Percentiles rank a stretch among this genome's conserved stretches.
Evolutionary conservation across 2,329 filamentous ascomycete genomes (phyloP).

Genomic region (Phyllosticta citrichinensis): DNA sequence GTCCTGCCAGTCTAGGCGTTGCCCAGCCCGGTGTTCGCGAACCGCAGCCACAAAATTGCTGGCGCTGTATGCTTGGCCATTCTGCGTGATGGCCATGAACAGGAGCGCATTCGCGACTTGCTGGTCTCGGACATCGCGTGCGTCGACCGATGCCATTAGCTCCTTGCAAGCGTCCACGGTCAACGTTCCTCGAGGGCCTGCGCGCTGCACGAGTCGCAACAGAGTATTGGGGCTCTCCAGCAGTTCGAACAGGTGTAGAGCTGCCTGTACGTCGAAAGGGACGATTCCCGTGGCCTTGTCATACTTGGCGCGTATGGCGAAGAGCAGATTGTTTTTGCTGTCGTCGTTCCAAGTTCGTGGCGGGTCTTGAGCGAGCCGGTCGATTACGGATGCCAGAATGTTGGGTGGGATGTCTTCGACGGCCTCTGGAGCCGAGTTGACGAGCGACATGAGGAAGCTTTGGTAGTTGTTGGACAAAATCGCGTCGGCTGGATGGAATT

Average conservation of each 20-base stretch:
- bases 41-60: constrained; percentile 56
- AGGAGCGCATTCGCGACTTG: constrained; percentile 75
- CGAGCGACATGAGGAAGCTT: constrained; percentile 67
- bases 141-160: constrained; percentile 44
- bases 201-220: constrained; percentile 57
- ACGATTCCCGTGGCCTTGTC: constrained; percentile 38
- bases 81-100: constrained; percentile 54
- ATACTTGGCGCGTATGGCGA: constrained; percentile 58
- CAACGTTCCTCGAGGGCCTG: constrained; percentile 63
- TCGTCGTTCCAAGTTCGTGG: constrained; percentile 76
- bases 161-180: constrained; percentile 62
- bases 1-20: constrained; percentile 54
- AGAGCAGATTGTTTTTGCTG: constrained; percentile 57
- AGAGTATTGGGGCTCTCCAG: constrained; percentile 51
- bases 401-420: constrained; percentile 56
- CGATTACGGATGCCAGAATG: constrained; percentile 71
- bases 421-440: constrained; percentile 46
- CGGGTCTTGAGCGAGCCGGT: constrained; percentile 78
- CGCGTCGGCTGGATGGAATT: constrained; percentile 59
- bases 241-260: constrained; percentile 58
- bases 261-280: constrained; percentile 59
- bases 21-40: constrained; percentile 44
- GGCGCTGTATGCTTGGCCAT: constrained; percentile 53
- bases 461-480: constrained; percentile 73
- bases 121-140: constrained; percentile 62